Conservation (phyloP, 164 flowering plant species). For the Buxus sempervirens region DNA sequence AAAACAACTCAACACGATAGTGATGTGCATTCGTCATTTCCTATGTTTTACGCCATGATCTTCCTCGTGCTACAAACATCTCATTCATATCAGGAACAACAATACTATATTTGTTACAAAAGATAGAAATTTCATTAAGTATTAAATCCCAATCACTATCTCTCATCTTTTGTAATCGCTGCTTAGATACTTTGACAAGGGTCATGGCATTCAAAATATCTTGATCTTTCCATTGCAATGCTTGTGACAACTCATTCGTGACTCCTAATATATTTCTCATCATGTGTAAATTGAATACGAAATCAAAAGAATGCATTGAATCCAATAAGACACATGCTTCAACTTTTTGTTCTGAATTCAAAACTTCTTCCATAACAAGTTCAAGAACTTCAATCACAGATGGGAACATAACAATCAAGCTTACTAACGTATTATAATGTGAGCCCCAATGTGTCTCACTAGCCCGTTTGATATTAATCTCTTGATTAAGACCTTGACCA, state of each 20-base stretch:
- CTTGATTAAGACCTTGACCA: too few species aligned
- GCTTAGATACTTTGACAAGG: constrained; percentile 4
- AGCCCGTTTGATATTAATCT: too few species aligned
- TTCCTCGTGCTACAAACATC: not conserved
- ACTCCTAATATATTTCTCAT: constrained; percentile 9
- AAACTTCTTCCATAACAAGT: not conserved
- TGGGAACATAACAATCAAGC: not conserved
- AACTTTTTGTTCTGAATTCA: not conserved
- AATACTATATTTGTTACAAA: constrained; percentile 16
- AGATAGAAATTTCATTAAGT: constrained; percentile 1
- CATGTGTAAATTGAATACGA: not conserved
- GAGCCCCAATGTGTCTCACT: not conserved
- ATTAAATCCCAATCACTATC: constrained; percentile 13
- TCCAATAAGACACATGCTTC: not conserved
- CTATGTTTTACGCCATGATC: not conserved
- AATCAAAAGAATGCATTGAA: not conserved
- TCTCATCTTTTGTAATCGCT: constrained; percentile 10
- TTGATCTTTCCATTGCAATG: constrained; percentile 18
- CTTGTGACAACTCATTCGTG: constrained; percentile 17
- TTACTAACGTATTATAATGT: too few species aligned
- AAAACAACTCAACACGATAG: constrained; percentile 6
- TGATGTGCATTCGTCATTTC: not conserved
- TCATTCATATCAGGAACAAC: not conserved
- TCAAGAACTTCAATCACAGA: not conserved
- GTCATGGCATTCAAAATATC: constrained; percentile 20